Evolutionary conservation across 768 basidiomycete genomes (phyloP), one percentile per base, ranked within the genome.

Genomic region (Suillus sp.): DNA sequence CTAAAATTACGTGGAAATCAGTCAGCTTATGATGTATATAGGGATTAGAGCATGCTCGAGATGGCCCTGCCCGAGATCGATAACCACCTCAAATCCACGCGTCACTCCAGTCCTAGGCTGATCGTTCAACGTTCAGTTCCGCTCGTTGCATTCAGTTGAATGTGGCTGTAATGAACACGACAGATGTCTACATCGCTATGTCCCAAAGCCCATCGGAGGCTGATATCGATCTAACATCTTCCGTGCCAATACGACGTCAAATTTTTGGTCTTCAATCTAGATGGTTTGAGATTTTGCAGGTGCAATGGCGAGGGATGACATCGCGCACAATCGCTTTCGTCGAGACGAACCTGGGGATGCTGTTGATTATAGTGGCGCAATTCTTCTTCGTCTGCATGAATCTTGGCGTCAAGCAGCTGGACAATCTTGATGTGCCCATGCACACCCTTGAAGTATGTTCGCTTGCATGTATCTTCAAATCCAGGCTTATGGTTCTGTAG

Each of bases 331-430:
- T 43, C 1, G 37, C 40, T 25, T 66, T 71, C 38, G 16, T 74
- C 27, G 57, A 68, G 42, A 70, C 64, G 50, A 90, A 92, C 73
- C 72, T 77, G 4, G 90, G 90, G 10, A 74, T 92, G 59, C 72
- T 89, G 38, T 78, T 90, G 20, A 81, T 92, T 20, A 81, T 80
- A 6, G 74, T 75, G 3, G 72, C 87, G 11, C 86, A 90, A 69
- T 76, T 86, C 16, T 87, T 87, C 73, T 82, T 88, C 43, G 80
- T 86, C 8, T 71, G 82, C 34, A 87, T 89, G 80, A 86, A 86
- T 58, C 77, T 87, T 3, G 75, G 82, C 6, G 89, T 91, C 50
- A 91, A 91, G 75, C 79, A 78, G 64, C 74, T 92, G 63, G 83
- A 86, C 63, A 75, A 72, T 22, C 75, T 88, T 5, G 84, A 87